Evolutionary conservation across 257 asterid species (phyloP), one percentile per base, ranked within the genome.

Genomic region (Solanum commersonii): DNA sequence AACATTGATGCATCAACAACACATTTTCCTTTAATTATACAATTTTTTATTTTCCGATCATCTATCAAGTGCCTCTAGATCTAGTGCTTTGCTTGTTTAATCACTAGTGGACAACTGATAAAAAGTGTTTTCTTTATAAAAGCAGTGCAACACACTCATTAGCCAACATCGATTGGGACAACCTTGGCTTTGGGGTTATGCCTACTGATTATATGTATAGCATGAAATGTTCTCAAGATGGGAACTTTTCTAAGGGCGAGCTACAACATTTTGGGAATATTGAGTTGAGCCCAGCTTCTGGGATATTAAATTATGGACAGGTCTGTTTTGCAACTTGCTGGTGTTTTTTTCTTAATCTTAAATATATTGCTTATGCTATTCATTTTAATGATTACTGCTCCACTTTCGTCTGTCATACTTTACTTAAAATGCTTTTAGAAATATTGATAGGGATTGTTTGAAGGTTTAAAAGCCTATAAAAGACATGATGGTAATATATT

Each of bases 281-380:
- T 84, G 98, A 96, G 93, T 89, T 97, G 96, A 97, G 95, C 92
- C 99, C 99, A 22, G 96, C 97, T 85, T 91, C 99, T 67, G 98
- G 99, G 46, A 90, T 96, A 90, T 91, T 97, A 90, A 97, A 97
- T 83, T 97, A 97, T n/a, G 99, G 99, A 10, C 98, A 97, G 98
- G 99, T 97, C 88, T 74, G 93, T 89, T 86, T 84, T 88, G 84
- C 87, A 10, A 40, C 74, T 73, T 86, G 7, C 59, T 88, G 35
- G 73, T 37, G 16, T 34, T 25, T 40, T 38, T 44, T n/a, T 9
- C 34, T 29, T 68, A 1, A 67, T 35, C 20, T 46, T 27, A 27
- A 16, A 44, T 63, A 3, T 18, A 5, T 14, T 52, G 74, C 84
- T 49, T 86, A 42, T 78, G 60, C 31, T 23, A 11, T 22, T 86